Evolutionary conservation across 1,284 basidiomycete species (phyloP), one percentile per base, ranked within the genome.

Genomic region (Ustilago lituana): DNA sequence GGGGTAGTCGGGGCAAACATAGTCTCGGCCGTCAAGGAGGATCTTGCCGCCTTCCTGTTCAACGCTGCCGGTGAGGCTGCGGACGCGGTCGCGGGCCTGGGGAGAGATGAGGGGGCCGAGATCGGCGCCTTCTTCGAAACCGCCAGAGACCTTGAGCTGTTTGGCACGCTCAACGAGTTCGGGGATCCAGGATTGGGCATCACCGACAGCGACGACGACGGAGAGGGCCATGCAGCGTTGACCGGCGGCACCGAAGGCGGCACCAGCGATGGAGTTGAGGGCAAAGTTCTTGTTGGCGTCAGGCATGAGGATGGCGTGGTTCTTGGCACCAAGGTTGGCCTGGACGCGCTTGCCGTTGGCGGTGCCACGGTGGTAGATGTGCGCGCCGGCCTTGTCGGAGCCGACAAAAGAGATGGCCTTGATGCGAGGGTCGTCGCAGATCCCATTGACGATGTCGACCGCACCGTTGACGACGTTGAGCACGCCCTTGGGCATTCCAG

Each of bases 341-440:
- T 93, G 92, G 1, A 97, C 94, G 15, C 95, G 89, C 83, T 98
- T 98, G 49, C 95, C 94, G 72, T 91, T 90, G 71, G 86, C 85
- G 1, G 90, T 91, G 14, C 90, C 92, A 54, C 91, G 63, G 58
- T 71, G 56, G 82, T 93, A 97, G 73, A 98, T 98, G 81, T 98
- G 94, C 73, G 89, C 89, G 38, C 95, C 95, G 12, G 95, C 95
- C 38, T 87, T 87, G 83, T 98, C 93, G 36, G 93, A 93, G 22
- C 95, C 95, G n/a, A 98, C 95, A 81, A 98, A 98, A 73, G 91
- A 93, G 82, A 98, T 94, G 9, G 94, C 95, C 80, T 89, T 93
- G 85, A 98, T 93, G 7, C 86, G 84, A 14, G 93, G 90, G 80
- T 94, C 88, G 82, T 97, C 94, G 82, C 94, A 98, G 64, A 98